Evolutionary conservation across 2,329 filamentous ascomycete species (phyloP).

Genomic region (Fusarium secorum): DNA sequence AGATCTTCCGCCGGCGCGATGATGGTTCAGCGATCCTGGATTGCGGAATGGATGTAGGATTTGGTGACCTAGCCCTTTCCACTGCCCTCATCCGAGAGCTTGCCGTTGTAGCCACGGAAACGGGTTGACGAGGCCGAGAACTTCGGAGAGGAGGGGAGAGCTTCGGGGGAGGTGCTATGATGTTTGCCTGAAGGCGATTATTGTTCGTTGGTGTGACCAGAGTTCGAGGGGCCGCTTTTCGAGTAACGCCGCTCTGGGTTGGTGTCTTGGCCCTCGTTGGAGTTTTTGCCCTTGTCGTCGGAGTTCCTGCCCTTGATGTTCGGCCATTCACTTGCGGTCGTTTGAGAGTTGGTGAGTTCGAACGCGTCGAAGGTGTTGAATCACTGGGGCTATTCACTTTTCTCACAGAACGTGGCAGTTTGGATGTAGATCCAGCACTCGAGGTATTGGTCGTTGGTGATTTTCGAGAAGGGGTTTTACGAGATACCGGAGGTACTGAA

Average conservation of each 20-base stretch:
- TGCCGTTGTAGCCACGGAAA: conserved; percentile 77
- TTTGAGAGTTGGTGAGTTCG: conserved; percentile 62
- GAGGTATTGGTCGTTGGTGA: conserved; percentile 37
- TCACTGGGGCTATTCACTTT: conserved; percentile 55
- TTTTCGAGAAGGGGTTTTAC: conserved; percentile 45
- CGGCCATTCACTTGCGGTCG: conserved; percentile 54
- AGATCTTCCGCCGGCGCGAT: conserved; percentile 60
- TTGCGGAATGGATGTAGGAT: conserved; percentile 44
- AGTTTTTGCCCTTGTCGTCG: conserved; percentile 51
- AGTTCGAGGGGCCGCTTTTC: conserved; percentile 53
- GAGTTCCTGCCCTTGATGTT: conserved; percentile 48
- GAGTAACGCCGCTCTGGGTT: conserved; percentile 46
- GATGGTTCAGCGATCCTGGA: conserved; percentile 49
- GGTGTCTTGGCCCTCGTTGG: conserved; percentile 56
- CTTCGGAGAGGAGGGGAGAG: conserved; percentile 82
- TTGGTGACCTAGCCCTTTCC: conserved; percentile 62
- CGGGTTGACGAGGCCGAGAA: conserved; percentile 80
- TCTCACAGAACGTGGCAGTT: conserved; percentile 56
- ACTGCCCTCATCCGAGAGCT: conserved; percentile 72
- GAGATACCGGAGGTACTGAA: conserved; percentile 42
- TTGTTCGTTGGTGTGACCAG: conserved; percentile 60
- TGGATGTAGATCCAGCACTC: conserved; percentile 48
- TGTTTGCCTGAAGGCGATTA: conserved; percentile 74
- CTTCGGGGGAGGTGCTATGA: conserved; percentile 73
- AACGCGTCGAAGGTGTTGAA: conserved; percentile 60